phyloP scores from a whole-genome alignment of 73 alveolate species.

The Paramecium sonneborni region DNA sequence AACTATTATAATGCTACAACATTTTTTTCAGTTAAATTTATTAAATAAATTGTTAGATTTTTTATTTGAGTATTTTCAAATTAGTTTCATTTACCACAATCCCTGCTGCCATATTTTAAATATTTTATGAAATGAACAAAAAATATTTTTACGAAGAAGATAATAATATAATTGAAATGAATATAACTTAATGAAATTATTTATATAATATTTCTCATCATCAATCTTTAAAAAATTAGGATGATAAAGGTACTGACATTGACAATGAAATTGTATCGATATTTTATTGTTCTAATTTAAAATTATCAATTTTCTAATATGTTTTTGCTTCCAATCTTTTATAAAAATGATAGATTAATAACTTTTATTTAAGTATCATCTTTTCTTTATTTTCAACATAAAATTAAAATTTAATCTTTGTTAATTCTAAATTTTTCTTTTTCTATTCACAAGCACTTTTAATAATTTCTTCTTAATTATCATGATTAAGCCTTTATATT shows the following conservation, averaged over 20 bases:
- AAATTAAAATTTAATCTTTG: neutral
- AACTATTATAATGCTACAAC: neutral
- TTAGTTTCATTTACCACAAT: neutral
- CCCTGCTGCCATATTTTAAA: neutral
- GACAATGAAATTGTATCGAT: neutral
- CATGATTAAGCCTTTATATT: neutral
- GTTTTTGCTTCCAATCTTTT: neutral
- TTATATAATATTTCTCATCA: no score
- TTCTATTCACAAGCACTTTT: neutral
- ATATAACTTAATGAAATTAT: no score
- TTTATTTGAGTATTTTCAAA: neutral
- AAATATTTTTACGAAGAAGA: no score
- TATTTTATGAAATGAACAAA: neutral
- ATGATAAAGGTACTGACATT: no score
- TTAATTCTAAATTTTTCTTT: neutral
- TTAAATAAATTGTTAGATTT: neutral
- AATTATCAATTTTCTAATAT: no score
- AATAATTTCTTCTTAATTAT: neutral
- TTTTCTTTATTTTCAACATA: neutral
- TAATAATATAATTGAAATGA: no score
- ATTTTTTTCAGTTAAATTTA: neutral
- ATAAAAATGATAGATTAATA: neutral
- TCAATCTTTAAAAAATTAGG: no score
- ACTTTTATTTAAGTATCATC: neutral
- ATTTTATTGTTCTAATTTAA: no score